Evolutionary conservation across 805 yeast species (phyloP), one percentile per base, ranked within the genome.

Genomic region (Saccharomycodes ludwigii): DNA sequence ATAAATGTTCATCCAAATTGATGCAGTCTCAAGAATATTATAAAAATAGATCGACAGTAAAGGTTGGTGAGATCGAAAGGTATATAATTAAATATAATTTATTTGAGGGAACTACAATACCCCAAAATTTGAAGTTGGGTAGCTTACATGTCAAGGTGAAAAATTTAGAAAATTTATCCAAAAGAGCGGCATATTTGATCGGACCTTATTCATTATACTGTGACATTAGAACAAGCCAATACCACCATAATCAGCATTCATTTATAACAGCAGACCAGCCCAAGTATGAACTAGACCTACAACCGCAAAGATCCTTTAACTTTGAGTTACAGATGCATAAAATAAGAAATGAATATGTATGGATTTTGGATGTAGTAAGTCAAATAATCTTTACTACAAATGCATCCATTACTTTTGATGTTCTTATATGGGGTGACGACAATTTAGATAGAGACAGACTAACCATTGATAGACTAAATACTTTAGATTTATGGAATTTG

Each of bases 251-350:
- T 3, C 56, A 64, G 34, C 42, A 54, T 13, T 64, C 65, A 14
- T 76, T 76, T 44, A 65, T 78, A 10, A 73, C 86, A 2, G 83
- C 82, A 0, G 86, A 81, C 47, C 85, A 77, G 43, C 94, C 94
- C 0, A 58, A 58, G 18, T 81, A 66, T 47, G 84, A 79, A 43
- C 77, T 88, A 1, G 81, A 75, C 46, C 43, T 81, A 20, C 66
- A 67, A 27, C 78, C 93, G 1, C 81, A 80, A 5, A 84, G 77
- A 46, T 58, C 70, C 10, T 65, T 76, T 33, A 56, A 58, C 18
- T 69, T 71, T 3, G 80, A 77, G 40, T 47, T 81, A 20, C 66
- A 81, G 5, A 57, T 80, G 42, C 84, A 78, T 50, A 73, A 72
- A 3, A 55, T 77, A 21, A 71, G 73, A 41, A 54, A 61, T 7